A percentile compares a stretch with the other conserved stretches of the same genome.
Conservation (phyloP, 2,329 filamentous ascomycete genomes). For the Talaromyces amestolkiae region DNA sequence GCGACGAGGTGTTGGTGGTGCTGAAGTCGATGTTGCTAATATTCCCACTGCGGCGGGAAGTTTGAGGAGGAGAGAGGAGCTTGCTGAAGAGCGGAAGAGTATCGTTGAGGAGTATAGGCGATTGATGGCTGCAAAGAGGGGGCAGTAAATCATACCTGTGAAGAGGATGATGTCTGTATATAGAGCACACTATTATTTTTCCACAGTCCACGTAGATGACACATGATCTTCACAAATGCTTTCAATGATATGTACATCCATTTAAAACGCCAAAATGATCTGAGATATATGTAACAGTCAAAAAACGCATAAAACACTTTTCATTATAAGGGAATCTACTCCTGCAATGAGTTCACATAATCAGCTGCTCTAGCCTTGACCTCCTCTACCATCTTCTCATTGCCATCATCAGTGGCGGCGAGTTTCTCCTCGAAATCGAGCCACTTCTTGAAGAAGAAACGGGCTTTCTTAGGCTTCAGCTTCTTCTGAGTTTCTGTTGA, state of each 20-base stretch:
- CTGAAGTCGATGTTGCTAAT: constrained; percentile 64
- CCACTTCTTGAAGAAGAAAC: constrained; percentile 91
- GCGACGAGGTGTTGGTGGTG: constrained; percentile 62
- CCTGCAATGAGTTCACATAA: constrained; percentile 57
- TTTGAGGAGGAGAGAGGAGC: constrained; percentile 68
- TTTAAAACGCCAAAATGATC: background rate
- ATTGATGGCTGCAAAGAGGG: constrained; percentile 61
- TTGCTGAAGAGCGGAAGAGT: constrained; percentile 65
- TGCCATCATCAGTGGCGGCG: constrained; percentile 51
- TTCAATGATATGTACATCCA: constrained; percentile 5
- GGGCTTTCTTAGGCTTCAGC: constrained; percentile 78
- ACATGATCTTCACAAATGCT: background rate
- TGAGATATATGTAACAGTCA: background rate
- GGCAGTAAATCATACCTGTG: background rate
- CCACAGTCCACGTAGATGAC: background rate
- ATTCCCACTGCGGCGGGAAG: constrained; percentile 69
- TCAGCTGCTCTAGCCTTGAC: constrained; percentile 69
- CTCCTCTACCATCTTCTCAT: constrained; percentile 66
- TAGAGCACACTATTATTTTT: too few species aligned
- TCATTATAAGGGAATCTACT: constrained; percentile 20
- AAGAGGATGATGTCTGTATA: too few species aligned
- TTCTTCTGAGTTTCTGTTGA: constrained; percentile 54
- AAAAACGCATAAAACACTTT: constrained; percentile 10
- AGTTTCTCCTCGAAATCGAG: constrained; percentile 76
- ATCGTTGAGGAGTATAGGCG: constrained; percentile 73